These are phyloP conservation scores for Leptographium procerum DNA, from an alignment of 2,329 filamentous ascomycete genomes.

Conservation along the genomic window DNA sequence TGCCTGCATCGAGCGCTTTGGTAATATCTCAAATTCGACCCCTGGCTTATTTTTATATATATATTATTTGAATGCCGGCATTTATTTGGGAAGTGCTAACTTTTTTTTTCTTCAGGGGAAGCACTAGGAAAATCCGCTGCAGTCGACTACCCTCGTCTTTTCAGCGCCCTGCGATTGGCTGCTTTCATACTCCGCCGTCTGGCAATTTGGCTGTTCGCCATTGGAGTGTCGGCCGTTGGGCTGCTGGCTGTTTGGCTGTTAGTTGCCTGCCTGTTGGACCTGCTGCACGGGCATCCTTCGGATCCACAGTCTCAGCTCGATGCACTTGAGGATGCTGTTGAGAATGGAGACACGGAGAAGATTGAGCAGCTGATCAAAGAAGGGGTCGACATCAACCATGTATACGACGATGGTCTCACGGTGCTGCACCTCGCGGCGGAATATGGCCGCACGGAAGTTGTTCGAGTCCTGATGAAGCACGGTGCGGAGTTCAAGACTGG, in stretches of 20 bases:
- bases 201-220: not conserved
- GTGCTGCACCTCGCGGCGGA: not conserved
- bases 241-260: not conserved
- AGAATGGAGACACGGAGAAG: not conserved
- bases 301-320: not conserved
- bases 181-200: too few relatives aligned
- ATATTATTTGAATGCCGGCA: too few relatives aligned
- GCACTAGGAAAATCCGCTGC: not conserved
- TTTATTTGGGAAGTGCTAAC: too few relatives aligned
- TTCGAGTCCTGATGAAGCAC: not conserved
- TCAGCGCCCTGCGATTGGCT: too few relatives aligned
- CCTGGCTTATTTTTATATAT: too few relatives aligned
- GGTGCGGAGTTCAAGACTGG: not conserved
- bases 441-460: not conserved
- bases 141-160: not conserved
- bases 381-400: not conserved
- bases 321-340: not conserved
- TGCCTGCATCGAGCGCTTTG: not conserved
- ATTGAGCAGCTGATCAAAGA: not conserved
- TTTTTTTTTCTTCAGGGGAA: too few relatives aligned
- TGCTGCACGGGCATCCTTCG: not conserved
- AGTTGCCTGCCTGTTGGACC: not conserved
- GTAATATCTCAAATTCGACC: not conserved
- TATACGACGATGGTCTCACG: not conserved
- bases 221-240: not conserved